Base-by-base conservation (phyloP, 1,139 yeast species). In the Candida freyschussii region DNA sequence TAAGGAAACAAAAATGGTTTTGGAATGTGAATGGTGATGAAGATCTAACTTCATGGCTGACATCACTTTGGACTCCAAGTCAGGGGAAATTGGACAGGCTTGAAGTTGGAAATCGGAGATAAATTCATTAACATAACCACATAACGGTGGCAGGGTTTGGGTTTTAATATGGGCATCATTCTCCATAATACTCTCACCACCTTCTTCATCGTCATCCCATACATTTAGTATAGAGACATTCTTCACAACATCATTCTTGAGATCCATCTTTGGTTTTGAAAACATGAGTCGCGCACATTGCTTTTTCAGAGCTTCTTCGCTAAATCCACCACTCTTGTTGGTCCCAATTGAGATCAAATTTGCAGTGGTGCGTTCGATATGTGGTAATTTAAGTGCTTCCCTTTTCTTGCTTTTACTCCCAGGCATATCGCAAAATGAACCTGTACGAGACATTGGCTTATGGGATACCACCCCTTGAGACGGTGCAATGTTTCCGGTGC, bases 41-140 rank as follows among this genome's bases (percentile, higher is more conserved):
- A 76, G 51, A 47, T 76, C 83, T 38, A 65, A 64, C 45, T 71
- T 75, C 82, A 77, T 75, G 11, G 78, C 60, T 21, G 58, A 57
- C 22, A 67, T 53, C 6, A 77, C 65, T 34, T 65, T 72, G n/a
- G 63, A 58, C 41, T 76, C 82, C 9, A 75, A 54, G 39, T 74
- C 73, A 7, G 71, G 65, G 24, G 65, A 61, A 11, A 67, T 52
- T 4, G 63, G 63, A 32, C 60, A 53, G 2, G 64, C 66, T 39
- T 62, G 67, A 7, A 62, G 38, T 33, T 57, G 57, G 33, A 60
- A 62, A 41, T 56, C 57, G 8, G 57, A 57, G 6, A 39, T 20
- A 28, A 37, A 50, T 13, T 48, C 44, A 18, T 40, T 38, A 2
- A 45, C 38, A 24, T 47, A 50, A 1, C 53, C 52, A 27, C 53